phyloP scores from a whole-genome alignment of 2,329 filamentous ascomycete species.

The Fusarium proliferatum region DNA sequence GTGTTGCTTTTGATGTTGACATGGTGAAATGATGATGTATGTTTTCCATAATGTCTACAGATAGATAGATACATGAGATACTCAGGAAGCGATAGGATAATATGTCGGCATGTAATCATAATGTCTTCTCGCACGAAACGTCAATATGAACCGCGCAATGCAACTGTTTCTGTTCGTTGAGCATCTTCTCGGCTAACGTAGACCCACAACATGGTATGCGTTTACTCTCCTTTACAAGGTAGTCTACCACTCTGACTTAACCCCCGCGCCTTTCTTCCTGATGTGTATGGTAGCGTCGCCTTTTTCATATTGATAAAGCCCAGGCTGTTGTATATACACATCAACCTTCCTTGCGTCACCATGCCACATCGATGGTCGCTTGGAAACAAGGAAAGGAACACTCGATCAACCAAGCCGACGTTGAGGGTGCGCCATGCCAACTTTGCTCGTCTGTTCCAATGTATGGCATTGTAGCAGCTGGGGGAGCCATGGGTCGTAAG shows the following conservation, averaged over 20 bases:
- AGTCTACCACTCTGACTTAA: neutral
- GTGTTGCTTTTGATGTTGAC: neutral
- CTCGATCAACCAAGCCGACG: neutral
- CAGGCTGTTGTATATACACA: neutral
- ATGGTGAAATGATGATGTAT: neutral
- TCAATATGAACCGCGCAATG: neutral
- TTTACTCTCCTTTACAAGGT: neutral
- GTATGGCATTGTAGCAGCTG: neutral
- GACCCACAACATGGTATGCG: neutral
- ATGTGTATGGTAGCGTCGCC: neutral
- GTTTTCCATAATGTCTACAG: neutral
- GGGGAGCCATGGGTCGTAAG: neutral
- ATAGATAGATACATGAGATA: neutral
- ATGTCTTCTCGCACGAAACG: neutral
- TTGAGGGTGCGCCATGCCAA: neutral
- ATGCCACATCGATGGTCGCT: neutral
- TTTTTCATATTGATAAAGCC: neutral
- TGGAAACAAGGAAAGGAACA: neutral
- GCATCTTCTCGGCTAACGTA: neutral
- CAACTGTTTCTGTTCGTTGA: neutral
- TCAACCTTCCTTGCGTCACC: neutral
- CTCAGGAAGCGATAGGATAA: neutral
- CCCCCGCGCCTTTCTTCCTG: neutral
- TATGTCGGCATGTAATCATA: constrained; percentile 3
- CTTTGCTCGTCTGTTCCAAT: constrained; percentile 6